Base-by-base conservation (phyloP, 2,329 filamentous ascomycete genomes). In the Leptographium galeiforme region DNA sequence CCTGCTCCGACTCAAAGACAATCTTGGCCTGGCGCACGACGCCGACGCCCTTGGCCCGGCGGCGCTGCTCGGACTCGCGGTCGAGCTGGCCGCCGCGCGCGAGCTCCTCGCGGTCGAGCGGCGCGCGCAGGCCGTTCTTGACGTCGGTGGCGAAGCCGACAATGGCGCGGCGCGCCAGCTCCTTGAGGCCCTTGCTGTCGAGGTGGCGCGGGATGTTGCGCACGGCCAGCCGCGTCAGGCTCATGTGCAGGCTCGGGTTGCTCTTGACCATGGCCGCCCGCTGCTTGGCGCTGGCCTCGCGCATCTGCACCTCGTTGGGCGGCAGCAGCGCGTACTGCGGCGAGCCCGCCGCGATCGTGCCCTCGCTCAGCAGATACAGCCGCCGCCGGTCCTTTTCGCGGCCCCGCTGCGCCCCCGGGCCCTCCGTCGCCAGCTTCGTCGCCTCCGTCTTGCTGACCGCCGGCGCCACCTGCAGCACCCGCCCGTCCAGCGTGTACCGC, bases 21-120 rank as follows among this genome's bases (percentile, higher is more conserved):
- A 98, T 80, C 74, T 96, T 98, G 53, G 91, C 86, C 70, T 98
- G 93, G 62, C 82, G 85, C 45, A 98, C 89, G 50, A 98, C 89
- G 55, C 79, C 79, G 64, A 91, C 93, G 53, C 87, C 86, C 67
- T 91, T 89, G 59, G 79, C 72, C 65, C 87, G 95, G 53, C 93
- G 81, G 57, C 82, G 75, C 49, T 79, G 80, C 64, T 98, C 93
- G 4, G 88, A 86, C 56, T 87, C 82, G 61, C 79, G 82, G 73
- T 90, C 90, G 49, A 86, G 83, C 36, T 87, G 83, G 12, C 86
- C 85, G 50, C 88, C 89, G 43, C 93, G 82, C 16, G 79, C 73
- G 52, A 87, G 77, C 66, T 98, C 94, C 63, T 98, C 93, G 63
- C 87, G 89, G n/a, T 87, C 93, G 4, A 98, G 75, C 19, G 84